A percentile compares a stretch with the other conserved stretches of the same genome.
Evolutionary conservation across 1,284 basidiomycete genomes (phyloP).

Genomic region (Ustilago lituana): DNA sequence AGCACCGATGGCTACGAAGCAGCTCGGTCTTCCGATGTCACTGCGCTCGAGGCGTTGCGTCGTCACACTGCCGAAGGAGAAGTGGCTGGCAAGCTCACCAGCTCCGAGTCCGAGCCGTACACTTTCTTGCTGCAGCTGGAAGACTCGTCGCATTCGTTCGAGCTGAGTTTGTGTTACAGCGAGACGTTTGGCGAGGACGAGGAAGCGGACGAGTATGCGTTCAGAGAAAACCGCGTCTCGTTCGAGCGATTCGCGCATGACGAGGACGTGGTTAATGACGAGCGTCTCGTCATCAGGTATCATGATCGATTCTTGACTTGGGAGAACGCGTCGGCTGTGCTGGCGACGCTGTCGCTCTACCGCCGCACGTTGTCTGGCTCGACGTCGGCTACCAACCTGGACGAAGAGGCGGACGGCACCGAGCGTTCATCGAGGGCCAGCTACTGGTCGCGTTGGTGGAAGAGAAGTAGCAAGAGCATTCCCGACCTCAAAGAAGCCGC

Average conservation of each 20-base stretch:
- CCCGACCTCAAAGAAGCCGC: constrained; percentile 31
- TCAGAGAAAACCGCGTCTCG: constrained; percentile 69
- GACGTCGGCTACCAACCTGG: constrained; percentile 14
- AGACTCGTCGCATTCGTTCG: constrained; percentile 69
- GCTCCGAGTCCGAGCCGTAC: constrained; percentile 69
- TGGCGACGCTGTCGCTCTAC: constrained; percentile 69
- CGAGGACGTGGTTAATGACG: constrained; percentile 70
- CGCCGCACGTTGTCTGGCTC: constrained; percentile 39
- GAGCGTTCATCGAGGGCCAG: constrained; percentile 26
- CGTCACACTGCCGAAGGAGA: constrained; percentile 22
- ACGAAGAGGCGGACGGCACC: constrained; percentile 58
- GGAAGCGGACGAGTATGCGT: constrained; percentile 64
- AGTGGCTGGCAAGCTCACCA: constrained; percentile 65
- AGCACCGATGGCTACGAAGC: constrained; percentile 36
- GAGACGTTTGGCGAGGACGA: constrained; percentile 50
- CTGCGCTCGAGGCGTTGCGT: constrained; percentile 32
- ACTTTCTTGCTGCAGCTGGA: constrained; percentile 70
- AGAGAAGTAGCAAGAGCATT: constrained; percentile 46
- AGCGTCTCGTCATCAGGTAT: constrained; percentile 70
- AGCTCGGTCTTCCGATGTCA: constrained; percentile 7
- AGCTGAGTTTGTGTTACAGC: constrained; percentile 66
- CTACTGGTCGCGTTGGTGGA: constrained; percentile 64
- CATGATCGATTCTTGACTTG: constrained; percentile 70
- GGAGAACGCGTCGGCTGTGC: constrained; percentile 70
- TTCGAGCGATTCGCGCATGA: constrained; percentile 71